Evolutionary conservation across 495 filamentous ascomycete species (phyloP).

Genomic region (Lasiosphaeria miniovina): DNA sequence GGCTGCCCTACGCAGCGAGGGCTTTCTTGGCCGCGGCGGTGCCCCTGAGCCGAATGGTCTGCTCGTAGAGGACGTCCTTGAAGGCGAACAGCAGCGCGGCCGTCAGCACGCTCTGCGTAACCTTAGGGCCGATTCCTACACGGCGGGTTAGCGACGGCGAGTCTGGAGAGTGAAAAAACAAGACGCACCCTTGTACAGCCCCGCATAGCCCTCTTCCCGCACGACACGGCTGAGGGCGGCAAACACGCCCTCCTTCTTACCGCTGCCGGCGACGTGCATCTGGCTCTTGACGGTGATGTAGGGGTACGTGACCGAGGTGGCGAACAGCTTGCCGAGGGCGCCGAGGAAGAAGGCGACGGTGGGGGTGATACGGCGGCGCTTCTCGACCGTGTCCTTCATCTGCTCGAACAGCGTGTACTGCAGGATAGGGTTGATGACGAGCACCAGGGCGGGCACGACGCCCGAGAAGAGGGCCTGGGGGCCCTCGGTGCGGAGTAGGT

Average conservation of each 20-base stretch:
- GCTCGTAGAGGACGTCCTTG: conserved; percentile 75
- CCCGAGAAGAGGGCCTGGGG: conserved; percentile 82
- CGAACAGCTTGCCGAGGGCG: conserved; percentile 89
- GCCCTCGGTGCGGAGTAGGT: conserved; percentile 76
- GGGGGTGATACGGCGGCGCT: conserved; percentile 62
- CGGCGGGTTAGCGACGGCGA: conserved; percentile 15
- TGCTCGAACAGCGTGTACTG: conserved; percentile 99
- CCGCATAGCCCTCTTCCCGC: conserved; percentile 80
- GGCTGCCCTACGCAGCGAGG: conserved; percentile 28
- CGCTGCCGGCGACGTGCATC: conserved; percentile 81
- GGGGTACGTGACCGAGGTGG: conserved; percentile 91
- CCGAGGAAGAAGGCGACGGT: conserved; percentile 87
- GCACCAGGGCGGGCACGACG: conserved; percentile 84
- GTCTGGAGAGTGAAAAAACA: background rate
- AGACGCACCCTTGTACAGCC: conserved; percentile 83
- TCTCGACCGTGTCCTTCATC: conserved; percentile 66
- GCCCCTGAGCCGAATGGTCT: conserved; percentile 47
- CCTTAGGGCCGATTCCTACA: conserved; percentile 86
- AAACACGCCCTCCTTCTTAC: conserved; percentile 64
- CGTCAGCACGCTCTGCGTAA: conserved; percentile 93
- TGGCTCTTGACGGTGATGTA: conserved; percentile 97
- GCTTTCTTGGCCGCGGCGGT: conserved; percentile 40
- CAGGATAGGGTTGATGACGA: conserved; percentile 96
- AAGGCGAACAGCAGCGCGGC: conserved; percentile 97
- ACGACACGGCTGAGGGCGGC: conserved; percentile 74